Conservation (phyloP, 2,329 filamentous ascomycete genomes). For the Cadophora malorum region DNA sequence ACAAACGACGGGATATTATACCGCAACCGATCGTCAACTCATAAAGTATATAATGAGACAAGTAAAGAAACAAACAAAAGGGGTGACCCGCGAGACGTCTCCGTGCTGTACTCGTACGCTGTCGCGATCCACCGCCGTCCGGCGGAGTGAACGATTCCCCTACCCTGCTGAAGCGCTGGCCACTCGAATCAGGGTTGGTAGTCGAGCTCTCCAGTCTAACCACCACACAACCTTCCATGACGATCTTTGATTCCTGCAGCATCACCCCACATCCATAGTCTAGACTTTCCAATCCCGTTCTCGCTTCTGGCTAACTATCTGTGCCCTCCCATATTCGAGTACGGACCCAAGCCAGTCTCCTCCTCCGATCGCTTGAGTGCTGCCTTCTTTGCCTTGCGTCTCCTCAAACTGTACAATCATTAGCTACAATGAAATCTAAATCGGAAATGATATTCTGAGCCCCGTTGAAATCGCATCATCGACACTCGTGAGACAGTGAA, state of each 20-base stretch:
- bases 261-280: too few species aligned
- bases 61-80: not conserved
- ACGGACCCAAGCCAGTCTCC: not conserved
- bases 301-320: not conserved
- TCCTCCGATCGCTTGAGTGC: constrained; percentile 14
- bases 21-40: not conserved
- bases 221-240: too few species aligned
- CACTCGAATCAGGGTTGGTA: too few species aligned
- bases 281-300: not conserved
- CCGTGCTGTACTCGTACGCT: not conserved
- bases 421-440: not conserved
- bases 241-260: too few species aligned
- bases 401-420: not conserved
- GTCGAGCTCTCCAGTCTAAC: too few species aligned
- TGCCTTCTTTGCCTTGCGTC: constrained; percentile 17
- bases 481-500: too few species aligned
- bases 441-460: too few species aligned
- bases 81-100: not conserved
- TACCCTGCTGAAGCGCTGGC: too few species aligned
- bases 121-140: not conserved
- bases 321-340: not conserved
- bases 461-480: too few species aligned
- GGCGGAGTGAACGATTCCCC: too few species aligned
- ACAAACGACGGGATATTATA: not conserved
- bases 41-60: not conserved